These are phyloP conservation scores for Neurospora tetraspora DNA, from an alignment of 495 filamentous ascomycete species.

Conservation along the genomic window DNA sequence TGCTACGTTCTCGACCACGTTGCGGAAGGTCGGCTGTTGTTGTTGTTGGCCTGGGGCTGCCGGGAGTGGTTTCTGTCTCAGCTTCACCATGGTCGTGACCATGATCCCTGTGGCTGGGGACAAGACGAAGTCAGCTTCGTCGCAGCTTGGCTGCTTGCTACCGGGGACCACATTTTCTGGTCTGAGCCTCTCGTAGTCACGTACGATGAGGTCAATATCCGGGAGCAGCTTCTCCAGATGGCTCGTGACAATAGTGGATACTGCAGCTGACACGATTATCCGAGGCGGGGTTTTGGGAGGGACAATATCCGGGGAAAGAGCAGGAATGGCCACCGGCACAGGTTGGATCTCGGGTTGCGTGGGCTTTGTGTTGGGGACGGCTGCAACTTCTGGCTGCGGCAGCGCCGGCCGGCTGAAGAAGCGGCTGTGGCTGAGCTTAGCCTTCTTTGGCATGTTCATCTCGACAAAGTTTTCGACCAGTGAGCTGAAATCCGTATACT, in stretches of 20 bases:
- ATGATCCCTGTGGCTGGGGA: constrained; percentile 63
- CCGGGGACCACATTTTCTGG: constrained; percentile 20
- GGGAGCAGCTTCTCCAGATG: constrained; percentile 43
- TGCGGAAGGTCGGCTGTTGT: constrained; percentile 39
- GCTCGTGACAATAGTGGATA: constrained; percentile 37
- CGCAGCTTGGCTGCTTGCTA: constrained; percentile 23
- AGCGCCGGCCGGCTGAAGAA: not conserved
- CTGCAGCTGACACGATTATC: constrained; percentile 40
- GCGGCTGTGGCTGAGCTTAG: constrained; percentile 18
- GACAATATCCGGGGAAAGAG: constrained; percentile 11
- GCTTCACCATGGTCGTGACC: constrained; percentile 59
- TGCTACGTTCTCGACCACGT: constrained; percentile 46
- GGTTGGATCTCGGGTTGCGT: not conserved
- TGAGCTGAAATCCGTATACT: constrained; percentile 14
- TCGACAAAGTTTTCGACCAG: constrained; percentile 38
- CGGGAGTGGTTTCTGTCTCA: constrained; percentile 62
- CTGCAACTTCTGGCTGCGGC: not conserved
- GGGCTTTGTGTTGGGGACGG: not conserved
- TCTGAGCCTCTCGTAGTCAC: constrained; percentile 42
- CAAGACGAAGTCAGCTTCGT: constrained; percentile 69
- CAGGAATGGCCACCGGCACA: constrained; percentile 10
- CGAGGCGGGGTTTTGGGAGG: constrained; percentile 16
- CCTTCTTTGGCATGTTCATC: constrained; percentile 25
- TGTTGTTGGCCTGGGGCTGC: constrained; percentile 33
- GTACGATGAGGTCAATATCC: constrained; percentile 44